Conservation (phyloP, 2,329 filamentous ascomycete genomes). For the Apiospora malaysiana region DNA sequence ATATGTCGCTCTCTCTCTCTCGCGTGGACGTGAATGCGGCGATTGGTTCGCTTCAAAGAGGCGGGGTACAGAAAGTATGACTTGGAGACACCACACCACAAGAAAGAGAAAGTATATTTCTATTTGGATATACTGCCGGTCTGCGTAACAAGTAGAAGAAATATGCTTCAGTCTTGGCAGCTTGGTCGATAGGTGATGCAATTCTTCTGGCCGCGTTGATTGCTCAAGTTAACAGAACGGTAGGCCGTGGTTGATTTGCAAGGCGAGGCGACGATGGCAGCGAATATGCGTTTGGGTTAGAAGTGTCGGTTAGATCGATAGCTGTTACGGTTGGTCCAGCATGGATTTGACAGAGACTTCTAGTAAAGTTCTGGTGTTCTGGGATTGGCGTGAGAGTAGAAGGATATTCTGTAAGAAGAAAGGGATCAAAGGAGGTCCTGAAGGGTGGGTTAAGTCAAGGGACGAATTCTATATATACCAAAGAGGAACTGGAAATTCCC, state of each 20-base stretch:
- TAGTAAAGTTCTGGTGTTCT: conserved; percentile 19
- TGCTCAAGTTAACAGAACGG: conserved; percentile 16
- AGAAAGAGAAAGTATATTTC: background rate
- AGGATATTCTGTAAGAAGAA: background rate
- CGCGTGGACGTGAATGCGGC: background rate
- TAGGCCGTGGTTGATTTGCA: background rate
- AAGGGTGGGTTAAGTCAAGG: background rate
- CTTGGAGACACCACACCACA: conserved; percentile 11
- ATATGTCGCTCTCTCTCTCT: conserved; percentile 5
- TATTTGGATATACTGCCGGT: background rate
- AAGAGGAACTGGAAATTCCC: background rate
- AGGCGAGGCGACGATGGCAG: background rate
- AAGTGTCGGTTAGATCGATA: background rate
- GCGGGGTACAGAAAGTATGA: conserved; percentile 15
- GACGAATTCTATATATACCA: conserved; percentile 17
- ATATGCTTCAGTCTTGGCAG: background rate
- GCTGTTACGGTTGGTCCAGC: background rate
- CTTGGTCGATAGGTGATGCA: background rate
- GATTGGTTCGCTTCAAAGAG: background rate
- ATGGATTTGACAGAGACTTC: conserved; percentile 2
- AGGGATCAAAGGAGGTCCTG: background rate
- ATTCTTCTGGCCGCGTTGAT: background rate
- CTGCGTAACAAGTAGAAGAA: background rate
- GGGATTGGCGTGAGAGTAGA: background rate
- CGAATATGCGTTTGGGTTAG: background rate